These are phyloP conservation scores for Populus simonii DNA, from an alignment of 345 rosid species.

Conservation along the genomic window DNA sequence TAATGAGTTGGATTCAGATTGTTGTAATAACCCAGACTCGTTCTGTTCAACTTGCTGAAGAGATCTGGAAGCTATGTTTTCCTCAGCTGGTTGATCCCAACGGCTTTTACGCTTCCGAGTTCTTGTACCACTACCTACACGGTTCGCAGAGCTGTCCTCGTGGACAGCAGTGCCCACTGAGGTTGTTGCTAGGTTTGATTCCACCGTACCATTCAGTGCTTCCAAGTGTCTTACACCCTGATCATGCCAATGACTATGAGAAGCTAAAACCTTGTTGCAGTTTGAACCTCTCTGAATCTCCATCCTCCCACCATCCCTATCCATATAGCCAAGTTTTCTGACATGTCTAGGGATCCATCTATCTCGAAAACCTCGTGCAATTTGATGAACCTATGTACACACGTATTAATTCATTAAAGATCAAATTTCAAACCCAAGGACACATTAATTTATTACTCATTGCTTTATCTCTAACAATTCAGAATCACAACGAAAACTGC, in stretches of 20 bases:
- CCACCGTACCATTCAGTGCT: constrained; percentile 35
- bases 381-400: constrained; percentile 80
- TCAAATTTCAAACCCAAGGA: background rate
- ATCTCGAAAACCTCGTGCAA: constrained; percentile 84
- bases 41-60: constrained; percentile 34
- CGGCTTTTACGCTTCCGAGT: constrained; percentile 91
- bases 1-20: constrained; percentile 16
- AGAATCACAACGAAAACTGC: background rate
- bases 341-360: constrained; percentile 74
- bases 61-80: constrained; percentile 24
- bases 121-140: constrained; percentile 33
- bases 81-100: constrained; percentile 86
- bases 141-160: constrained; percentile 39
- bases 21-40: constrained; percentile 23
- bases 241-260: constrained; percentile 50
- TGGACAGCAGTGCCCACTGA: constrained; percentile 38
- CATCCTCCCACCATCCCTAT: constrained; percentile 58
- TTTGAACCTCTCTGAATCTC: constrained; percentile 42
- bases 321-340: constrained; percentile 51
- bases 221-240: constrained; percentile 51
- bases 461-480: background rate
- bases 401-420: constrained; percentile 7
- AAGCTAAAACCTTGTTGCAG: constrained; percentile 41
- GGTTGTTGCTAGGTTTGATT: constrained; percentile 32
- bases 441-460: background rate